Percentiles rank a stretch among this genome's conserved stretches.
Conservation (phyloP, 306 rosid species). For the Neltuma alba region DNA sequence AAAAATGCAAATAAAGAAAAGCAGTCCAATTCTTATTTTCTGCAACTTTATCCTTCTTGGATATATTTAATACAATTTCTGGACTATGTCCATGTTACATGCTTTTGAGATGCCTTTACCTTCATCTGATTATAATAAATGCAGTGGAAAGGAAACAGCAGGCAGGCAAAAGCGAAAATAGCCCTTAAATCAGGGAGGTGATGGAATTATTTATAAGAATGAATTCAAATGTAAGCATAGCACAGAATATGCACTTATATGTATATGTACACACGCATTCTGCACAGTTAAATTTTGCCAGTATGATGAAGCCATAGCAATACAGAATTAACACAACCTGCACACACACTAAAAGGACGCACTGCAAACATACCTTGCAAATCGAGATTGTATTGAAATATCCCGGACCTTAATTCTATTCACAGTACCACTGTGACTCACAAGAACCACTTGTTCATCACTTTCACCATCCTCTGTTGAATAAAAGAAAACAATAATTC, state of each 20-base stretch:
- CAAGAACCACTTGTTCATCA: conserved; percentile 97
- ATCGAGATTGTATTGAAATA: conserved; percentile 93
- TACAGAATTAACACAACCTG: conserved; percentile 9
- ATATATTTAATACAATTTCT: background rate
- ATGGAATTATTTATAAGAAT: background rate
- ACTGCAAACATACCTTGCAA: conserved; percentile 68
- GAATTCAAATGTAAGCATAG: background rate
- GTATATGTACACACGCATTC: too few relatives aligned
- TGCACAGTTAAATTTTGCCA: background rate
- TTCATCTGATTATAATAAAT: background rate
- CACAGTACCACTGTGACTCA: conserved; percentile 96
- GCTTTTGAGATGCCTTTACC: background rate
- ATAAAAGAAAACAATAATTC: conserved; percentile 2
- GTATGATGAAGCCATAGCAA: background rate
- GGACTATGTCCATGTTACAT: background rate
- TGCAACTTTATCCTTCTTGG: background rate
- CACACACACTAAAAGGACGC: background rate
- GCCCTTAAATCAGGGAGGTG: background rate
- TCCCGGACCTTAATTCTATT: conserved; percentile 97
- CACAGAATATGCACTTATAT: background rate
- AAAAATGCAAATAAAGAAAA: background rate
- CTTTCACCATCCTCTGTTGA: conserved; percentile 91
- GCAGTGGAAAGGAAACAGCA: background rate
- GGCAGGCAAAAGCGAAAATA: background rate
- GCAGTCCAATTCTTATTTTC: background rate